Conservation (phyloP, 164 flowering plant species). For the Vitis amurensis region DNA sequence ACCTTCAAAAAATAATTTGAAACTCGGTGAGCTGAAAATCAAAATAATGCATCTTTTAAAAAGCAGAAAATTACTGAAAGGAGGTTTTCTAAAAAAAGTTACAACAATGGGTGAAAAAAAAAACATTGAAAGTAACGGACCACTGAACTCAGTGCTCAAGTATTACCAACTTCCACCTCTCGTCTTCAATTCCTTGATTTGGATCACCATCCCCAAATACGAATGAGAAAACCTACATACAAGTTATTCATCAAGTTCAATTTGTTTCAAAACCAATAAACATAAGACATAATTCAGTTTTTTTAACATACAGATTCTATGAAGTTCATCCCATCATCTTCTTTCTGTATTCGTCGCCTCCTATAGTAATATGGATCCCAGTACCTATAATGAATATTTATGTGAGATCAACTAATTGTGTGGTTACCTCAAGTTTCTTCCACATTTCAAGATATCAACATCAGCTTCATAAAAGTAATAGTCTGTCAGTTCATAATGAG, state of each 20-base stretch:
- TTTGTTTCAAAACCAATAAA: not conserved
- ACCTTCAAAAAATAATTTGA: too few relatives aligned
- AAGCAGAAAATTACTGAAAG: not conserved
- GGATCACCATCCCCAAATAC: constrained; percentile 99
- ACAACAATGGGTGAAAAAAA: constrained; percentile 1
- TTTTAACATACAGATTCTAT: constrained; percentile 76
- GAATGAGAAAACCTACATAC: constrained; percentile 85
- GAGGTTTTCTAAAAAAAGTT: not conserved
- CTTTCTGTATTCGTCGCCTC: constrained; percentile 49
- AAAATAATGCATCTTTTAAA: not conserved
- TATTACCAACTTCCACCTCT: constrained; percentile 99
- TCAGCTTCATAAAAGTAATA: not conserved
- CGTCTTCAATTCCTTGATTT: constrained; percentile 97
- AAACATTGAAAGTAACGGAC: constrained; percentile 40
- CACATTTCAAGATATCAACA: not conserved
- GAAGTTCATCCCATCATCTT: constrained; percentile 75
- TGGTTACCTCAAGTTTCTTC: not conserved
- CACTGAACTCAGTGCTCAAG: constrained; percentile 47
- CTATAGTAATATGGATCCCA: constrained; percentile 94
- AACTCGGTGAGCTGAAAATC: too few relatives aligned
- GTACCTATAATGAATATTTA: constrained; percentile 52
- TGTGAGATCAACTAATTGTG: not conserved
- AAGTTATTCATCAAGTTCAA: constrained; percentile 8
- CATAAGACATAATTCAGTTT: constrained; percentile 5
- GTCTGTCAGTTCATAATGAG: too few relatives aligned